These are phyloP conservation scores for Setaria italica DNA, from an alignment of 202 grass and related monocot genomes.

Conservation along the genomic window DNA sequence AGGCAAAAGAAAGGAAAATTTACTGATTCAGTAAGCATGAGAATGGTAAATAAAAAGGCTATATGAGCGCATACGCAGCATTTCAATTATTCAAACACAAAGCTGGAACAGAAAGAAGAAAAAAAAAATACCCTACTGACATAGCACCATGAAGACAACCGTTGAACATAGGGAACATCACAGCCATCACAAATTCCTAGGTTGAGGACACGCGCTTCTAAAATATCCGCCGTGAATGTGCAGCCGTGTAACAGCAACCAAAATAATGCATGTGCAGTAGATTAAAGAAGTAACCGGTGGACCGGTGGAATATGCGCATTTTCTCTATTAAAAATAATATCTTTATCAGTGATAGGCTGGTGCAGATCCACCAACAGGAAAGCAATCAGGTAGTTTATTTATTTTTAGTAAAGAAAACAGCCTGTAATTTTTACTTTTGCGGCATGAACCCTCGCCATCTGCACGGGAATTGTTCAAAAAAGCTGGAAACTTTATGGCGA, in stretches of 20 bases:
- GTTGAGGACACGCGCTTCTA: neutral
- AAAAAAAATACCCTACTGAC: neutral
- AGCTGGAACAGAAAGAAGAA: neutral
- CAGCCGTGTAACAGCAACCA: conserved; percentile 3
- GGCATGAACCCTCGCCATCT: conserved; percentile 44
- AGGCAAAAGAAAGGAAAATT: neutral
- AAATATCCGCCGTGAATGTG: conserved; percentile 11
- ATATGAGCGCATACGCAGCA: neutral
- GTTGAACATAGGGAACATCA: conserved; percentile 18
- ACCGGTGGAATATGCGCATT: conserved; percentile 24
- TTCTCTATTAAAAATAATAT: conserved; percentile 2
- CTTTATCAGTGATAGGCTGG: conserved; percentile 25
- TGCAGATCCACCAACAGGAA: conserved; percentile 28
- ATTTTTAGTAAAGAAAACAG: neutral
- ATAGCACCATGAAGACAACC: conserved; percentile 28
- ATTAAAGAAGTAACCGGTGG: conserved; percentile 1
- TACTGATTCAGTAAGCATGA: neutral
- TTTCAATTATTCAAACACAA: neutral
- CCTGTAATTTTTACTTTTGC: conserved; percentile 7
- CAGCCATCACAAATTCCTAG: conserved; percentile 17
- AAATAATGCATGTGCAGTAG: conserved; percentile 21
- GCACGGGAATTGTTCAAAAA: conserved; percentile 39
- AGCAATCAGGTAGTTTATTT: conserved; percentile 17
- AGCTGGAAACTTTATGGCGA: neutral
- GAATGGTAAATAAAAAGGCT: neutral